A percentile compares a stretch with the other conserved stretches of the same genome.
Evolutionary conservation across 106 monocot genomes (phyloP).

Genomic region (Alisma plantagoaquatica): DNA sequence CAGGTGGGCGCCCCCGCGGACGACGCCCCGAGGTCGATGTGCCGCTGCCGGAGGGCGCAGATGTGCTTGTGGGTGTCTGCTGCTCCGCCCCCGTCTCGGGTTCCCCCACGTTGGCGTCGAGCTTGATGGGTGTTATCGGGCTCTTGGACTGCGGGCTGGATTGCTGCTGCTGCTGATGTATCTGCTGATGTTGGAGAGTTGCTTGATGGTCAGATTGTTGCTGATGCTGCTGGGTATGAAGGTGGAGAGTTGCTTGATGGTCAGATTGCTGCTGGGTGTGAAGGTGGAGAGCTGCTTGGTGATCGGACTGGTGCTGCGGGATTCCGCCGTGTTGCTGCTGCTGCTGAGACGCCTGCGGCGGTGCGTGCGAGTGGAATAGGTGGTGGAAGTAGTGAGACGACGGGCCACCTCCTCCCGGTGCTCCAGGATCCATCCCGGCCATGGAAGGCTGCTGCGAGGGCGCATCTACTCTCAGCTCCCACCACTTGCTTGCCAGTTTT

Average conservation of each 20-base stretch:
- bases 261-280: too few relatives aligned
- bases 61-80: slow-evolving; percentile 14
- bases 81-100: background rate
- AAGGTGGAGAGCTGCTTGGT: too few relatives aligned
- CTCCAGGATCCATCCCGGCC: slow-evolving; percentile 30
- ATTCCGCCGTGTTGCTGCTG: too few relatives aligned
- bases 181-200: slow-evolving; percentile 12
- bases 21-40: too few relatives aligned
- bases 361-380: slow-evolving; percentile 29
- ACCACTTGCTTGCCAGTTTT: too few relatives aligned
- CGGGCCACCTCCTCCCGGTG: slow-evolving; percentile 7
- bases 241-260: too few relatives aligned
- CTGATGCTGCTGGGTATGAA: slow-evolving; percentile 10
- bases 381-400: slow-evolving; percentile 29
- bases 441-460: too few relatives aligned
- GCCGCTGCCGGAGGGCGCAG: slow-evolving; percentile 25
- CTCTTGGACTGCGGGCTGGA: too few relatives aligned
- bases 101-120: too few relatives aligned
- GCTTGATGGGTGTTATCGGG: too few relatives aligned
- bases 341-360: too few relatives aligned
- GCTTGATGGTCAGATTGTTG: slow-evolving; percentile 3
- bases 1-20: slow-evolving; percentile 43
- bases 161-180: slow-evolving; percentile 6
- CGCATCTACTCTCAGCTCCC: slow-evolving; percentile 33
- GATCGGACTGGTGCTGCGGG: too few relatives aligned